phyloP scores from a whole-genome alignment of 805 yeast genomes.

The Kuraishia hungarica region DNA sequence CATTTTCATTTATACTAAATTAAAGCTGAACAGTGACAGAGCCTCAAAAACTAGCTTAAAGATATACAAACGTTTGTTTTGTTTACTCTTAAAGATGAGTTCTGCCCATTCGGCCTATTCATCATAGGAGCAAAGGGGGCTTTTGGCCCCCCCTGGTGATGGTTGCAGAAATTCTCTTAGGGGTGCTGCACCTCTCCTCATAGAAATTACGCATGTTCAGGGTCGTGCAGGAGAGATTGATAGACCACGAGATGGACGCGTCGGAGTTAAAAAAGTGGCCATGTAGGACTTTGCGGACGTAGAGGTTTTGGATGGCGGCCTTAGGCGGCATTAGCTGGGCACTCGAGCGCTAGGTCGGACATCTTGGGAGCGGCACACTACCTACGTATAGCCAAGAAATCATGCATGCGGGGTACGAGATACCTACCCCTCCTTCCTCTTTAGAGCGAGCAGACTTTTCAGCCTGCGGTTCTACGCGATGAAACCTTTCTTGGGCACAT shows the following conservation, averaged over 20 bases:
- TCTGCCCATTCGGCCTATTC: no score
- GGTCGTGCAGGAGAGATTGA: not conserved
- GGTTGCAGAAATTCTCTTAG: not conserved
- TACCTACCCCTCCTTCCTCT: not conserved
- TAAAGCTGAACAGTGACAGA: no score
- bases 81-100: not conserved
- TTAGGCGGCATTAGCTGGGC: not conserved
- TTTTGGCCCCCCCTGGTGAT: not conserved
- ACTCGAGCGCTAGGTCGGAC: no score
- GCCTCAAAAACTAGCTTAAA: no score
- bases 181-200: not conserved
- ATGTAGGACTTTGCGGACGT: not conserved
- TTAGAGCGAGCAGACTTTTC: not conserved
- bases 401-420: not conserved
- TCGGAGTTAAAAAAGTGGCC: not conserved
- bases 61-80: not conserved
- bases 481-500: not conserved
- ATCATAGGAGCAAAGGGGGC: not conserved
- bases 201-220: not conserved
- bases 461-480: not conserved
- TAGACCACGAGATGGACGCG: not conserved
- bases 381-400: not conserved
- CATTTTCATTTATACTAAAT: no score
- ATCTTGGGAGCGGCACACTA: no score
- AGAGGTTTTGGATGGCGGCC: not conserved